A percentile compares a stretch with the other conserved stretches of the same genome.
These are phyloP conservation scores for Ascochyta viciae-villosae DNA, from an alignment of 2,329 filamentous ascomycete genomes.

Conservation along the genomic window DNA sequence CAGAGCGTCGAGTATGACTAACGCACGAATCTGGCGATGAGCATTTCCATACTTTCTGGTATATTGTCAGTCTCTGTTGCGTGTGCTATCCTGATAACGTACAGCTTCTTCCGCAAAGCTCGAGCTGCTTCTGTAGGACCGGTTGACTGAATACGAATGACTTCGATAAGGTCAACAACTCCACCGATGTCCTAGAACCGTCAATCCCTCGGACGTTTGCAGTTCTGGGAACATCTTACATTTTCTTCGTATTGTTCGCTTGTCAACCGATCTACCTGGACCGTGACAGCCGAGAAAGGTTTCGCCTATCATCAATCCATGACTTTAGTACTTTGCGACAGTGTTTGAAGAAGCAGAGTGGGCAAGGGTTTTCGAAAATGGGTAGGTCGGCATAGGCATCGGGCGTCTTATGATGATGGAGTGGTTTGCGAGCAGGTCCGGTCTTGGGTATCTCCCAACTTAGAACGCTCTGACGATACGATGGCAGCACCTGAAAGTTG, in stretches of 20 bases:
- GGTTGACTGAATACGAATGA: slow-evolving; percentile 85
- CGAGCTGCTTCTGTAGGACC: slow-evolving; percentile 89
- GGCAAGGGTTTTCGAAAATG: slow-evolving; percentile 39
- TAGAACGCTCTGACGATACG: slow-evolving; percentile 5
- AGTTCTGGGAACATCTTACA: slow-evolving; percentile 23
- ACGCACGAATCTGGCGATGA: slow-evolving; percentile 88
- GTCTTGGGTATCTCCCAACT: slow-evolving; percentile 2
- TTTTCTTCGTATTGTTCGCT: slow-evolving; percentile 90
- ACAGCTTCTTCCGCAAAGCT: slow-evolving; percentile 94
- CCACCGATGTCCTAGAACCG: slow-evolving; percentile 70
- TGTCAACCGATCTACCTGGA: slow-evolving; percentile 88
- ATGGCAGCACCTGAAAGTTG: slow-evolving; percentile 9
- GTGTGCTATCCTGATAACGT: slow-evolving; percentile 40
- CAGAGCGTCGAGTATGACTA: slow-evolving; percentile 88
- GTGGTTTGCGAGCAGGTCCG: slow-evolving; percentile 19
- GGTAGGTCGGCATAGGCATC: slow-evolving; percentile 33
- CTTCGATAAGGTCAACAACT: slow-evolving; percentile 92
- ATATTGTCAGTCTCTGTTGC: slow-evolving; percentile 21
- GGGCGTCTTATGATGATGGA: slow-evolving; percentile 36
- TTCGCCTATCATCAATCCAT: slow-evolving; percentile 57
- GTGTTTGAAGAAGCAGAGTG: slow-evolving; percentile 35
- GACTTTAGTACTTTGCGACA: slow-evolving; percentile 35
- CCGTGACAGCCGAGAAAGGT: slow-evolving; percentile 92
- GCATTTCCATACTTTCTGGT: slow-evolving; percentile 86
- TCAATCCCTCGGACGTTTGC: background rate